Evolutionary conservation across 345 rosid species (phyloP).

Genomic region (Physaria fendleri): DNA sequence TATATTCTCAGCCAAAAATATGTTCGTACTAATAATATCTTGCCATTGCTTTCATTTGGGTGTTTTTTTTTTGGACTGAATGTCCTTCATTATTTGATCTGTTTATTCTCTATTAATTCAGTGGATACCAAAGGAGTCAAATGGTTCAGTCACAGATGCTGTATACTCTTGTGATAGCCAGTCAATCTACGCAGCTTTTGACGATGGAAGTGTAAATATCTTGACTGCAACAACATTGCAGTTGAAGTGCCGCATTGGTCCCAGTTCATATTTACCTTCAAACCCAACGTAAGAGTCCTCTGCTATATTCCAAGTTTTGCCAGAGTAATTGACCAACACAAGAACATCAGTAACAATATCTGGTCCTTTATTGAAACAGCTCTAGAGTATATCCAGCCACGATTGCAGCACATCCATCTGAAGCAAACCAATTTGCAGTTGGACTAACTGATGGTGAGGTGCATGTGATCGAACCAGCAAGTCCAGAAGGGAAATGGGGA

Average conservation of each 20-base stretch:
- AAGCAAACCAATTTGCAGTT: conserved; percentile 37
- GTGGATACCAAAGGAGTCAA: conserved; percentile 37
- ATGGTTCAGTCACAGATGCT: conserved; percentile 37
- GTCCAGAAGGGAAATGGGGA: conserved; percentile 38
- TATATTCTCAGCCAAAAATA: not conserved
- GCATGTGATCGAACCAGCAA: conserved; percentile 37
- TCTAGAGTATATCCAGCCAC: conserved; percentile 34
- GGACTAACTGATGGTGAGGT: conserved; percentile 41
- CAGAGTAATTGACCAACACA: not conserved
- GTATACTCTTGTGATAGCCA: conserved; percentile 43
- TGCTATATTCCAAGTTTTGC: not conserved
- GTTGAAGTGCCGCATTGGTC: conserved; percentile 33
- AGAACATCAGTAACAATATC: conserved; percentile 3
- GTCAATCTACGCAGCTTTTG: conserved; percentile 36
- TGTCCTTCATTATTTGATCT: not conserved
- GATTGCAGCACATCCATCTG: conserved; percentile 39
- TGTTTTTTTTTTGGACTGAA: too few species aligned
- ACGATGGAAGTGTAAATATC: conserved; percentile 36
- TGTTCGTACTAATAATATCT: not conserved
- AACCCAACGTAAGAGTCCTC: conserved; percentile 32
- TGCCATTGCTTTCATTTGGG: not conserved
- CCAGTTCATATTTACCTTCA: conserved; percentile 34
- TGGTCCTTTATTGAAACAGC: conserved; percentile 17
- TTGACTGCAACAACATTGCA: conserved; percentile 32
- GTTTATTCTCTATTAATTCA: conserved; percentile 8